A percentile compares a stretch with the other conserved stretches of the same genome.
Evolutionary conservation across 768 basidiomycete genomes (phyloP).

Genomic region (Fistulinella prunicolor): DNA sequence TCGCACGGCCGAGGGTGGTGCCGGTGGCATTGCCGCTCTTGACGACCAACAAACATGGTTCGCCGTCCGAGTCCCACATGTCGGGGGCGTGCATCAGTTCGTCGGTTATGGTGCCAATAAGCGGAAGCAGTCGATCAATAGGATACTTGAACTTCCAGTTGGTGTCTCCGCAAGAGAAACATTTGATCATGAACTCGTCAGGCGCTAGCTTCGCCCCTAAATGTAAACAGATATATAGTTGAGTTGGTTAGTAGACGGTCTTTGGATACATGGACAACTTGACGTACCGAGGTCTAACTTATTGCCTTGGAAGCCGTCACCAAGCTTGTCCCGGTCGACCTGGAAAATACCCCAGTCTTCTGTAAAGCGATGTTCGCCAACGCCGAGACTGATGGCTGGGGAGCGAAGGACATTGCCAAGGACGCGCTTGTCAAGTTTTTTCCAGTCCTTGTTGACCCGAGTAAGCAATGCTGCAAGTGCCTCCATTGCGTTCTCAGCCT

Average conservation of each 20-base stretch:
- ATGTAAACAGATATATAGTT: background rate
- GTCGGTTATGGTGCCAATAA: constrained; percentile 13
- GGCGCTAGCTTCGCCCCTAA: background rate
- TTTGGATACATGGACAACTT: background rate
- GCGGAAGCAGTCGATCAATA: background rate
- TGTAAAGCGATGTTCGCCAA: constrained; percentile 26
- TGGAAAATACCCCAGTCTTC: constrained; percentile 36
- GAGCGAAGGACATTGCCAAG: constrained; percentile 32
- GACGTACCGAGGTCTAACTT: background rate
- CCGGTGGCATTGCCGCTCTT: constrained; percentile 21
- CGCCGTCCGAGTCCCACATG: constrained; percentile 27
- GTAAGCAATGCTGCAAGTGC: background rate
- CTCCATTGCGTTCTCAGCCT: background rate
- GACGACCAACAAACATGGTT: constrained; percentile 4
- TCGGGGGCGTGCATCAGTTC: constrained; percentile 30
- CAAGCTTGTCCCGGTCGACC: constrained; percentile 1
- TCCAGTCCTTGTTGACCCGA: constrained; percentile 2
- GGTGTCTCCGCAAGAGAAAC: background rate
- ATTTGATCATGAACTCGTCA: background rate
- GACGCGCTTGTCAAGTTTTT: constrained; percentile 23
- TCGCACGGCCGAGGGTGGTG: constrained; percentile 37
- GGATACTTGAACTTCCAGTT: background rate
- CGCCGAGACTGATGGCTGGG: constrained; percentile 26
- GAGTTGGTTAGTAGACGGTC: background rate
- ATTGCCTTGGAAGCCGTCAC: background rate